A percentile compares a stretch with the other conserved stretches of the same genome.
phyloP scores from a whole-genome alignment of 306 rosid genomes.

The Glycine soja region DNA sequence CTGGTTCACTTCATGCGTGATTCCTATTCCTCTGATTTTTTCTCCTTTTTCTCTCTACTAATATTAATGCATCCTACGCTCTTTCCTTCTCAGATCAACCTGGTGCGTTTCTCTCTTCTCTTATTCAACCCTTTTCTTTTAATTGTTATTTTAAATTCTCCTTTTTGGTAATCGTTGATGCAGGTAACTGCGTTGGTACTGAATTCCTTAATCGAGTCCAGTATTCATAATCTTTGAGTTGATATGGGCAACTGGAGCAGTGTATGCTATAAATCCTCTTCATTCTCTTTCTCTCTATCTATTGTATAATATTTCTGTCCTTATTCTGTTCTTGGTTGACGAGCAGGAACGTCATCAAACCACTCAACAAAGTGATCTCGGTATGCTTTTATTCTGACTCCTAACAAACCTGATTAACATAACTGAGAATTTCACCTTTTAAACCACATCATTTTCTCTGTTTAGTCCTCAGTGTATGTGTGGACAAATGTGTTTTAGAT shows the following conservation, averaged over 20 bases:
- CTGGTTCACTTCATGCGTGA: background rate
- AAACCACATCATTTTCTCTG: constrained; percentile 1
- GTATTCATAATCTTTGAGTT: constrained; percentile 20
- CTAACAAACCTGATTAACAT: constrained; percentile 9
- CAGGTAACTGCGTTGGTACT: constrained; percentile 37
- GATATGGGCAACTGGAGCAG: constrained; percentile 46
- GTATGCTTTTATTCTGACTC: constrained; percentile 21
- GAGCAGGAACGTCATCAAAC: constrained; percentile 40
- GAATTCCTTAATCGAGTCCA: background rate
- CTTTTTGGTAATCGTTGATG: constrained; percentile 17
- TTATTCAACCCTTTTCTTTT: background rate
- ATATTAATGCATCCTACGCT: background rate
- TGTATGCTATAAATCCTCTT: constrained; percentile 46
- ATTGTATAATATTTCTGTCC: background rate
- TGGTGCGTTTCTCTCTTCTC: constrained; percentile 36
- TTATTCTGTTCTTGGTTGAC: constrained; percentile 30
- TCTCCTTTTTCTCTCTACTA: constrained; percentile 17
- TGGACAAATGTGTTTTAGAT: background rate
- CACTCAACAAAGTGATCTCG: constrained; percentile 43
- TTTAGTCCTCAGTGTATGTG: background rate
- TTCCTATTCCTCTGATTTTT: background rate
- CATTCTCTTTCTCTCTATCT: background rate
- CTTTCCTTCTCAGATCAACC: constrained; percentile 26
- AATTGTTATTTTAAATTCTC: background rate
- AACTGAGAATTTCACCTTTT: constrained; percentile 18